Percentiles rank a stretch among this genome's conserved stretches.
These are phyloP conservation scores for Dactylellina parvicollis DNA, from an alignment of 2,329 filamentous ascomycete species.

Conservation along the genomic window DNA sequence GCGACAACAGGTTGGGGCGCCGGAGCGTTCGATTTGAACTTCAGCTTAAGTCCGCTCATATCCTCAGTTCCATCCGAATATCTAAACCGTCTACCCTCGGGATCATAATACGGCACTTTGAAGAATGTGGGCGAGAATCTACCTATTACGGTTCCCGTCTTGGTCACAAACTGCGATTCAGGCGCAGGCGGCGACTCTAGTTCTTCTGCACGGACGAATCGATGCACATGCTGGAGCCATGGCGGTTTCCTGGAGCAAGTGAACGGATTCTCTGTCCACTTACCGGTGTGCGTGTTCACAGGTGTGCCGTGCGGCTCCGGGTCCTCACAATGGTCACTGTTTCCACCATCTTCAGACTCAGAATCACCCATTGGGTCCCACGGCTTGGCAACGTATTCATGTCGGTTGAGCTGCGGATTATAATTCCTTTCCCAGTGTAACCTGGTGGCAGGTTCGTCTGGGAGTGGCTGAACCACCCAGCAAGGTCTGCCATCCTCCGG, in stretches of 20 bases:
- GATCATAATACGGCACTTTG: constrained; percentile 31
- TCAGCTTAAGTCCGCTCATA: constrained; percentile 22
- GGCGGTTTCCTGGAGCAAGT: constrained; percentile 29
- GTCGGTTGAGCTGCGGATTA: constrained; percentile 11
- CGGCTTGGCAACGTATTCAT: constrained; percentile 36
- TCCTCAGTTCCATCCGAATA: constrained; percentile 32
- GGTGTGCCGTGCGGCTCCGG: not conserved
- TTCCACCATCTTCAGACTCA: not conserved
- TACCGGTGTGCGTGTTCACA: not conserved
- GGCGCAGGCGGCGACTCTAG: constrained; percentile 17
- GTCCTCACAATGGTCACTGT: not conserved
- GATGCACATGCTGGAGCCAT: constrained; percentile 36
- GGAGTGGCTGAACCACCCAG: constrained; percentile 18
- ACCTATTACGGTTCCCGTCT: constrained; percentile 9
- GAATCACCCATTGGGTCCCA: not conserved
- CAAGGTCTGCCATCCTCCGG: constrained; percentile 11
- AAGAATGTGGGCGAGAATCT: constrained; percentile 25
- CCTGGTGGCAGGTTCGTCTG: constrained; percentile 11
- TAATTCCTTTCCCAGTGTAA: constrained; percentile 31
- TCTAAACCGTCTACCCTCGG: constrained; percentile 10
- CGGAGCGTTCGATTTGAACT: constrained; percentile 29
- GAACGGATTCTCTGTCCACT: constrained; percentile 6
- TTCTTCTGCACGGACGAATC: constrained; percentile 44
- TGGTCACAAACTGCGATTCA: constrained; percentile 23
- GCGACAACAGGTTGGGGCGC: constrained; percentile 16